phyloP scores from a whole-genome alignment of 331 rosid species.

The Stylosanthes scabra region DNA sequence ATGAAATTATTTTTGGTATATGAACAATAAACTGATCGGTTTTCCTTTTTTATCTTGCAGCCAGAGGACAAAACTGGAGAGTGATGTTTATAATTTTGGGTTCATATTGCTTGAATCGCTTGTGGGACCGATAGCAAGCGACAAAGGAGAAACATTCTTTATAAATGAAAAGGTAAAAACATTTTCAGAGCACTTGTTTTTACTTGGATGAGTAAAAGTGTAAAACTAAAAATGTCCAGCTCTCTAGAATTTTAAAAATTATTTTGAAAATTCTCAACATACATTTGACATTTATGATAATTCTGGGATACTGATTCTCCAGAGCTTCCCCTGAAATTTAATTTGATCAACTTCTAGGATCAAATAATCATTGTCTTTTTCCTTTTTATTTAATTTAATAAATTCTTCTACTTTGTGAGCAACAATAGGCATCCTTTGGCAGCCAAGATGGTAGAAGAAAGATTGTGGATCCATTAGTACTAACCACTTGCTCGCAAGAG shows the following conservation, averaged over 20 bases:
- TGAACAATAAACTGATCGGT: constrained; percentile 18
- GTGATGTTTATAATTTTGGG: constrained; percentile 86
- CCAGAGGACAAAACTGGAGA: constrained; percentile 49
- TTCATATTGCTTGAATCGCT: constrained; percentile 84
- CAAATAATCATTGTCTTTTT: too few species aligned
- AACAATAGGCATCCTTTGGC: constrained; percentile 78
- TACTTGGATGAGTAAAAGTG: constrained; percentile 19
- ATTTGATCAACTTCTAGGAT: too few species aligned
- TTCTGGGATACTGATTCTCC: too few species aligned
- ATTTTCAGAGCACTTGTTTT: not conserved
- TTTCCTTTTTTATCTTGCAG: constrained; percentile 41
- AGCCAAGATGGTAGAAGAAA: constrained; percentile 76
- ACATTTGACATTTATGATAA: too few species aligned
- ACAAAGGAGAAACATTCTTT: constrained; percentile 68
- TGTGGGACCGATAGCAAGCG: constrained; percentile 69
- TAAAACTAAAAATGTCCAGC: not conserved
- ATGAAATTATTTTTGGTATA: constrained; percentile 16
- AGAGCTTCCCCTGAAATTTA: too few species aligned
- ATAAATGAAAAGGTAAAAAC: constrained; percentile 79
- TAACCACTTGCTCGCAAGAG: constrained; percentile 78
- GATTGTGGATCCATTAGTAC: constrained; percentile 81
- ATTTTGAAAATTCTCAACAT: too few species aligned
- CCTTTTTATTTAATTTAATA: too few species aligned
- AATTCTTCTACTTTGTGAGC: constrained; percentile 29
- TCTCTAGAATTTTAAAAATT: too few species aligned